Base-by-base conservation (phyloP, 306 rosid species). In the Quercus robur region DNA sequence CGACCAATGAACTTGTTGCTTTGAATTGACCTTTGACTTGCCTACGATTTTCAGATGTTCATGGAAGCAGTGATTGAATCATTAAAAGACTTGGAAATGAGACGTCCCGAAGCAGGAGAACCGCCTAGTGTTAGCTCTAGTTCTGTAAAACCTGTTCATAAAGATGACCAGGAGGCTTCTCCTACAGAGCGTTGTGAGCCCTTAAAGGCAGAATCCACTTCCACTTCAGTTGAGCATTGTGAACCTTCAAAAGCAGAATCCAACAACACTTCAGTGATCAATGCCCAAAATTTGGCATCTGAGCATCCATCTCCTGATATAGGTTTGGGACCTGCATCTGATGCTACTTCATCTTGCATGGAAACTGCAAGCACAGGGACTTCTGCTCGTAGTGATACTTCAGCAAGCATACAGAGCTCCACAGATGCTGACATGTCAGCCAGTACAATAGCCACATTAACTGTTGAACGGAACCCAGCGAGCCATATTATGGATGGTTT, bases 351-450 rank as follows among this genome's bases (percentile, higher is more conserved):
- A 46, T 90, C 91, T 1, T 58, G 79, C 46, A 81, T 72, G 0
- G 90, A 85, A 52, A 81, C 85, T 10, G 75, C 84, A 71, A 78
- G 83, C 55, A 68, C 90, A n/a, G 86, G 82, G 66, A 52, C 86
- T 62, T 84, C 91, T 79, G 75, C 77, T 33, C 59, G 69, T 63
- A 75, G 85, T 75, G 86, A 83, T 69, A 68, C 81, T 62, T 66
- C 89, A 38, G 83, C 77, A 78, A 85, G 86, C 80, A 17, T 69
- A 78, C 88, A 87, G 81, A 75, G 76, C 79, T 74, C 91, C 66
- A 80, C 90, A 11, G 98, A 91, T 70, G 75, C 89, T 13, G 98
- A 96, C 83, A 80, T 96, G 85, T 96, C 99, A 41, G 90, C 93
- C 52, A 84, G 85, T n/a, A 96, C 98, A 5, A 96, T 85, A 81